Evolutionary conservation across 2,329 filamentous ascomycete genomes (phyloP).

Genomic region (Cladophialophora exuberans): DNA sequence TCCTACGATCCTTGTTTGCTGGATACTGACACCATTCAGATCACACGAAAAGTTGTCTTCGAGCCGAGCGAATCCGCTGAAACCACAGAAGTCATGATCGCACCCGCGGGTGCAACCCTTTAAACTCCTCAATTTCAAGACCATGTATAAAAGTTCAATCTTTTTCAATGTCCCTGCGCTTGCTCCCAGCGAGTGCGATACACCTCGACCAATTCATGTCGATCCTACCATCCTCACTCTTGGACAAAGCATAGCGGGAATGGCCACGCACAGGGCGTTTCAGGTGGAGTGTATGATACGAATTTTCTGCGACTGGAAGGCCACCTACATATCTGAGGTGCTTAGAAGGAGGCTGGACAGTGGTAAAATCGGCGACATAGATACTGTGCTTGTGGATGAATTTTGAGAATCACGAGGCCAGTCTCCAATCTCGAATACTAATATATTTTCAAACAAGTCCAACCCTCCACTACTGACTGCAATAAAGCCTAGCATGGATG

Average conservation of each 20-base stretch:
- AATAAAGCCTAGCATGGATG: too few relatives aligned
- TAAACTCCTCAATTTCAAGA: conserved; percentile 9
- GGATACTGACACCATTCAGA: conserved; percentile 40
- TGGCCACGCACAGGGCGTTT: conserved; percentile 22
- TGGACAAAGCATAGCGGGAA: conserved; percentile 29
- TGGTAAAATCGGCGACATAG: background rate
- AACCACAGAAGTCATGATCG: conserved; percentile 4
- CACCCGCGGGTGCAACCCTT: conserved; percentile 9
- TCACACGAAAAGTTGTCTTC: conserved; percentile 56
- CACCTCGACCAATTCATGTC: conserved; percentile 16
- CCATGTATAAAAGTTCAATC: conserved; percentile 25
- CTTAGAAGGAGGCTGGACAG: background rate
- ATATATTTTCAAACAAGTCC: too few relatives aligned
- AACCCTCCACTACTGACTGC: too few relatives aligned
- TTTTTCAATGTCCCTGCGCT: conserved; percentile 3
- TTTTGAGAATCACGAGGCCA: background rate
- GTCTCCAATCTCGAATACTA: conserved; percentile 1
- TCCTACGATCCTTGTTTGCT: conserved; percentile 13
- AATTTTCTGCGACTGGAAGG: conserved; percentile 3
- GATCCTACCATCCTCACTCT: conserved; percentile 28
- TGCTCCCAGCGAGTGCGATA: conserved; percentile 4
- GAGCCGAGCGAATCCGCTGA: conserved; percentile 37
- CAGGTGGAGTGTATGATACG: conserved; percentile 22
- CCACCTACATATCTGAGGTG: background rate
- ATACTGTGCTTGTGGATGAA: background rate